phyloP scores from a whole-genome alignment of 176 grass and related monocot species.

The Areca catechu region DNA sequence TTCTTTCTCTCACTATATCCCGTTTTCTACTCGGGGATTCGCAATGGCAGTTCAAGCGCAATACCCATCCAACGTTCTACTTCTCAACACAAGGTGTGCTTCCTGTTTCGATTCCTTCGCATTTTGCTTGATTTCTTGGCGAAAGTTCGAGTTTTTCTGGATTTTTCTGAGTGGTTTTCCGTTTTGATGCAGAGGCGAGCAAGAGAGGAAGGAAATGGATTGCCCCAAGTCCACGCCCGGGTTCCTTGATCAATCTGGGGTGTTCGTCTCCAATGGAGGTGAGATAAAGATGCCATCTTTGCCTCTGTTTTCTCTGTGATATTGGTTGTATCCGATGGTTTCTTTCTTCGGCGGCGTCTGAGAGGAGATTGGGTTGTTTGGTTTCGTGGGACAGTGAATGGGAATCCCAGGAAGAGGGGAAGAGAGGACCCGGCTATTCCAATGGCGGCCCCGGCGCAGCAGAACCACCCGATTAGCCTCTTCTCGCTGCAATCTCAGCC shows the following conservation, averaged over 20 bases:
- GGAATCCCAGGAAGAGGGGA: constrained; percentile 10
- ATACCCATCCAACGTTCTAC: constrained; percentile 8
- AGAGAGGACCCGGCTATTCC: not conserved
- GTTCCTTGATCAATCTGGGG: not conserved
- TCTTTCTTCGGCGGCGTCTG: not conserved
- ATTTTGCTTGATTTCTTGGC: not conserved
- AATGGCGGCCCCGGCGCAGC: not conserved
- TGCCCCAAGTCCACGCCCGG: not conserved
- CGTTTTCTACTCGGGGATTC: not conserved
- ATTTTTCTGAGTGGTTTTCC: not conserved
- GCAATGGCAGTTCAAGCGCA: constrained; percentile 9
- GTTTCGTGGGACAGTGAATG: too few relatives aligned
- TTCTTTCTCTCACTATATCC: constrained; percentile 3
- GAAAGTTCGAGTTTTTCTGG: not conserved
- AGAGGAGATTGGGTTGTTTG: too few relatives aligned
- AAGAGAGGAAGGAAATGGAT: constrained; percentile 10
- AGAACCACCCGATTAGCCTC: not conserved
- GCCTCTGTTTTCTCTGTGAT: not conserved
- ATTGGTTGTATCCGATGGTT: not conserved
- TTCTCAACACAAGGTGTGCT: constrained; percentile 2
- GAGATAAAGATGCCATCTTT: constrained; percentile 12
- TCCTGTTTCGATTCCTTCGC: not conserved
- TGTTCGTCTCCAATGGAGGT: constrained; percentile 6
- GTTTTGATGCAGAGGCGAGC: constrained; percentile 2
- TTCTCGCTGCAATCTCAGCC: not conserved